Percentiles rank a stretch among this genome's conserved stretches.
Evolutionary conservation across 1,284 basidiomycete species (phyloP).

Genomic region (Tilletia walkeri): DNA sequence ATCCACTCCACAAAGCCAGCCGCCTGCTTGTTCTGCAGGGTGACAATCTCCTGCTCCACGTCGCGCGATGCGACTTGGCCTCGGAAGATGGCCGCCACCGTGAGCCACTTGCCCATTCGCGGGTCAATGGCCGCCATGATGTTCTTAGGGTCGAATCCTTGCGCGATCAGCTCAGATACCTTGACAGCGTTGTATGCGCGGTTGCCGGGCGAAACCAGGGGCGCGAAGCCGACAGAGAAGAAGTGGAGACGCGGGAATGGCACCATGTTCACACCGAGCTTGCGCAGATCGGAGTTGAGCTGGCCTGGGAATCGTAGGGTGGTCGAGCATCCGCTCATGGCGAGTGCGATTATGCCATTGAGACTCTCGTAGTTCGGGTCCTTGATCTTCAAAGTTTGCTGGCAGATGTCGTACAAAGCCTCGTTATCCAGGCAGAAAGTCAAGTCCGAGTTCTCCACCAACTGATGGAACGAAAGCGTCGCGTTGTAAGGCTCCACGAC

Average conservation of each 20-base stretch:
- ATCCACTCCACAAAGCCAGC: slow-evolving; percentile 99
- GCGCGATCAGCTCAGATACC: slow-evolving; percentile 49
- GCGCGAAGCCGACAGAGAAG: slow-evolving; percentile 56
- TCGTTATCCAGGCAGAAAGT: slow-evolving; percentile 83
- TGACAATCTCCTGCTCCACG: slow-evolving; percentile 97
- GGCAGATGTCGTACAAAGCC: slow-evolving; percentile 89
- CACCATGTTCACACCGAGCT: slow-evolving; percentile 94
- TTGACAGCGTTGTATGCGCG: slow-evolving; percentile 62
- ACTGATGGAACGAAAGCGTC: slow-evolving; percentile 64
- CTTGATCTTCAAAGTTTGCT: slow-evolving; percentile 89
- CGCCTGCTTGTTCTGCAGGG: slow-evolving; percentile 92
- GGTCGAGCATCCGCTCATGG: slow-evolving; percentile 97
- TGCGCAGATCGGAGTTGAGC: slow-evolving; percentile 94
- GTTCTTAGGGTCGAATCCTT: slow-evolving; percentile 54
- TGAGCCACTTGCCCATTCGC: slow-evolving; percentile 60
- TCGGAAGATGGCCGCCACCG: slow-evolving; percentile 57
- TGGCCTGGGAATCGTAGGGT: slow-evolving; percentile 96
- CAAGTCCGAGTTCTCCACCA: slow-evolving; percentile 67
- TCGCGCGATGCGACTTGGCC: slow-evolving; percentile 67
- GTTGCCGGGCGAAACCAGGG: slow-evolving; percentile 52
- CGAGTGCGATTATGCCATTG: slow-evolving; percentile 90
- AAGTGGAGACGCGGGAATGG: slow-evolving; percentile 57
- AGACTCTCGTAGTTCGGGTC: slow-evolving; percentile 94
- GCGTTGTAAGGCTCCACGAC: slow-evolving; percentile 69
- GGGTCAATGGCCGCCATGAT: slow-evolving; percentile 76